These are phyloP conservation scores for Dactylorhiza incarnata DNA, from an alignment of 106 monocot genomes.

Conservation along the genomic window DNA sequence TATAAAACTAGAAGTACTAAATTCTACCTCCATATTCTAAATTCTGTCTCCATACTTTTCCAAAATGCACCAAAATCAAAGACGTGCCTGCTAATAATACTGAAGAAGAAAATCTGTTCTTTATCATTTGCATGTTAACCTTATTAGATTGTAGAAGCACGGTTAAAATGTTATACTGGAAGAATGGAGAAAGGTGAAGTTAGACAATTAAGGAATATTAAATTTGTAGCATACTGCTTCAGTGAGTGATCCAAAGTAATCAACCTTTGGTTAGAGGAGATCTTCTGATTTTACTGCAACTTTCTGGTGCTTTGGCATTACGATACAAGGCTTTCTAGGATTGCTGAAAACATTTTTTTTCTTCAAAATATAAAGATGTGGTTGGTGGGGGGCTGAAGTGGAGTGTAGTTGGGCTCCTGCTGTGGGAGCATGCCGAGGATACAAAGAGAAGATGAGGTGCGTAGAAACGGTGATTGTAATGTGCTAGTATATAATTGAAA, in stretches of 20 bases:
- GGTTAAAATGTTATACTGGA: neutral
- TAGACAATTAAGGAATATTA: neutral
- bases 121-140: neutral
- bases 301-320: neutral
- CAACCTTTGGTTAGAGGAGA: neutral
- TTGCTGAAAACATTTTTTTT: neutral
- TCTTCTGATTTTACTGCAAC: neutral
- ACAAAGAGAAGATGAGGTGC: neutral
- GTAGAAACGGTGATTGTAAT: neutral
- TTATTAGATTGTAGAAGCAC: neutral
- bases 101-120: neutral
- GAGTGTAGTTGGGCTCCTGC: neutral
- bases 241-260: neutral
- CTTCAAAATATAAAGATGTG: neutral
- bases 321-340: neutral
- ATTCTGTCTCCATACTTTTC: neutral
- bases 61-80: neutral
- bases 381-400: neutral
- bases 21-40: no score
- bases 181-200: neutral
- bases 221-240: neutral
- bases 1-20: no score
- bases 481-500: neutral
- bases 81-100: neutral
- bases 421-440: neutral